phyloP scores from a whole-genome alignment of 768 basidiomycete genomes.

The Suillus placidus region DNA sequence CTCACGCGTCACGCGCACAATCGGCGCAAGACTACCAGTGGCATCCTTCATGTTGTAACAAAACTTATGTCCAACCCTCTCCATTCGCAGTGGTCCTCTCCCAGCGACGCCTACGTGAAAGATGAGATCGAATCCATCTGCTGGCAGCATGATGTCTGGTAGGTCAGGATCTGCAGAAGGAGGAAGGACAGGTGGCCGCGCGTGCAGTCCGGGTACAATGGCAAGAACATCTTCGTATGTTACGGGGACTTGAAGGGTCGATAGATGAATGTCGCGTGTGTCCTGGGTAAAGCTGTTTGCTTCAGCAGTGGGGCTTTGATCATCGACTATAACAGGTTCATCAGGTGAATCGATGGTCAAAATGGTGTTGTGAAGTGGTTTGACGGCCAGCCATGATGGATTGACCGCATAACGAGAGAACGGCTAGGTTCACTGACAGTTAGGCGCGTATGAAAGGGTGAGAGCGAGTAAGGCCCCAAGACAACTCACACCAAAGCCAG shows the following conservation, averaged over 20 bases:
- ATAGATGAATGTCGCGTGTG: conserved; percentile 57
- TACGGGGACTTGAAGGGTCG: conserved; percentile 59
- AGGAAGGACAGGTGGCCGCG: conserved; percentile 55
- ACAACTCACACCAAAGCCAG: conserved; percentile 56
- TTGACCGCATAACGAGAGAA: conserved; percentile 59
- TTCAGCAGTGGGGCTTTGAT: conserved; percentile 16
- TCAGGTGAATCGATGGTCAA: conserved; percentile 43
- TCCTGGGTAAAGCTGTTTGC: conserved; percentile 18
- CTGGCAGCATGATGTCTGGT: conserved; percentile 43
- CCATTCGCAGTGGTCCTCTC: conserved; percentile 63
- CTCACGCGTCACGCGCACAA: conserved; percentile 34
- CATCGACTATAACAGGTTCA: conserved; percentile 26
- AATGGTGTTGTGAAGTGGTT: conserved; percentile 59
- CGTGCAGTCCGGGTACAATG: conserved; percentile 59
- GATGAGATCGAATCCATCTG: conserved; percentile 65
- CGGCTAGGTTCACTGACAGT: conserved; percentile 43
- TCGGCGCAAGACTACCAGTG: conserved; percentile 56
- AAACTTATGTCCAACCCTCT: conserved; percentile 65
- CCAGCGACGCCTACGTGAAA: conserved; percentile 73
- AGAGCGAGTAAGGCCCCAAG: conserved; percentile 24
- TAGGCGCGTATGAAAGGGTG: conserved; percentile 18
- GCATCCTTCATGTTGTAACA: conserved; percentile 74
- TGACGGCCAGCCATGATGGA: conserved; percentile 74
- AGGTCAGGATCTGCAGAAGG: conserved; percentile 41
- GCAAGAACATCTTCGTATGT: conserved; percentile 58